Evolutionary conservation across 108 stramenopile genomes (phyloP).

Genomic region (Parietichytrium sp.): DNA sequence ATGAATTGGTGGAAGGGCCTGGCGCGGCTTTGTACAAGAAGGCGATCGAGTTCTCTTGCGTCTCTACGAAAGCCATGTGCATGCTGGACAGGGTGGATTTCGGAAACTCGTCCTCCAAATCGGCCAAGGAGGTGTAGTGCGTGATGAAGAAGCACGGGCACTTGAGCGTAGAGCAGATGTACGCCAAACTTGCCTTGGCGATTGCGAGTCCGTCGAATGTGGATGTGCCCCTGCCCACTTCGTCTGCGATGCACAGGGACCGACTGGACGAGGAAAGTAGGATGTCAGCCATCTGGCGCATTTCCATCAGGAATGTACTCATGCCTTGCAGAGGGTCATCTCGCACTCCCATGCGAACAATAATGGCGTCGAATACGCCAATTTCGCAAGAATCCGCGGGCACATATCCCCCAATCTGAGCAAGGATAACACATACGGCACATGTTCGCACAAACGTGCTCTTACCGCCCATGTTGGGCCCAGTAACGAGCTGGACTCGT

Average conservation of each 20-base stretch:
- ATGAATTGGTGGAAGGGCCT: constrained; percentile 53
- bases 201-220: constrained; percentile 14
- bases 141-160: constrained; percentile 13
- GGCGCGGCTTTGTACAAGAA: not conserved
- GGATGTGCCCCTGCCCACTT: constrained; percentile 82
- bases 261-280: constrained; percentile 71
- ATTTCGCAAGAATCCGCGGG: constrained; percentile 80
- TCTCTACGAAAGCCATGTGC: constrained; percentile 34
- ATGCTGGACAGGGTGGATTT: not conserved
- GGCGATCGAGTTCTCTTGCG: not conserved
- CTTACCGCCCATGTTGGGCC: constrained; percentile 51
- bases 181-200: not conserved
- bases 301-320: constrained; percentile 86
- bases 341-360: constrained; percentile 75
- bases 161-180: not conserved
- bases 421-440: constrained; percentile 78
- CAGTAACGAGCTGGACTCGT: constrained; percentile 15
- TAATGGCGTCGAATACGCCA: constrained; percentile 68
- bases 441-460: constrained; percentile 26
- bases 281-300: constrained; percentile 84
- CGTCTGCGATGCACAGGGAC: constrained; percentile 83
- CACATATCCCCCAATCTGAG: constrained; percentile 86
- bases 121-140: not conserved
- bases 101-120: not conserved
- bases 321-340: constrained; percentile 87